Conservation (phyloP, 2,329 filamentous ascomycete genomes). For the Amauroascus niger region DNA sequence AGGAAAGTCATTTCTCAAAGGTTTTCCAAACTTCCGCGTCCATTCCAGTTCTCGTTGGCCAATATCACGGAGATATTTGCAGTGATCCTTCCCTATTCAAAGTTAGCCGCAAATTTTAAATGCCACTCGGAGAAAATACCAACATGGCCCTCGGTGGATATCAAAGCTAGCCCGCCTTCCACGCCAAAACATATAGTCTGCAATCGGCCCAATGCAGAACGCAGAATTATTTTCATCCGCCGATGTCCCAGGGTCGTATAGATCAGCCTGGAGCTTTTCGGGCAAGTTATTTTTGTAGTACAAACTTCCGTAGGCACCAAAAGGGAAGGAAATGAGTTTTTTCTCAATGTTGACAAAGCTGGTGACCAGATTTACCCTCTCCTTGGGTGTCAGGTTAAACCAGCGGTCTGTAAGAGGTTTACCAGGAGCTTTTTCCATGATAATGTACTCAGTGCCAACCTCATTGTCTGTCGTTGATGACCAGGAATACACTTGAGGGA, state of each 20-base stretch:
- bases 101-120: too few relatives aligned
- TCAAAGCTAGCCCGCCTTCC: slow-evolving; percentile 13
- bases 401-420: slow-evolving; percentile 26
- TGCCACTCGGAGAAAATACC: not conserved
- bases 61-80: slow-evolving; percentile 10
- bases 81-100: slow-evolving; percentile 10
- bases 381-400: slow-evolving; percentile 18
- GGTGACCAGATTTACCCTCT: slow-evolving; percentile 16
- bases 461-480: slow-evolving; percentile 28
- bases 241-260: slow-evolving; percentile 17
- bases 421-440: slow-evolving; percentile 32
- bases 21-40: slow-evolving; percentile 14
- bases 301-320: slow-evolving; percentile 11
- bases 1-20: slow-evolving; percentile 11
- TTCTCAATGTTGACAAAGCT: slow-evolving; percentile 19
- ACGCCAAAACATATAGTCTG: slow-evolving; percentile 17
- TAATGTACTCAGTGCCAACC: slow-evolving; percentile 34
- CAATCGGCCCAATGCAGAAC: slow-evolving; percentile 16
- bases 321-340: slow-evolving; percentile 8
- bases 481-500: slow-evolving; percentile 30
- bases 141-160: slow-evolving; percentile 11
- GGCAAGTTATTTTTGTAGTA: slow-evolving; percentile 14
- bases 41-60: slow-evolving; percentile 11
- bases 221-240: slow-evolving; percentile 13
- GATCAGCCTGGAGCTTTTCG: slow-evolving; percentile 14